Conservation (phyloP, 192 early-diverging fungal species). For the Backusella australiensis region DNA sequence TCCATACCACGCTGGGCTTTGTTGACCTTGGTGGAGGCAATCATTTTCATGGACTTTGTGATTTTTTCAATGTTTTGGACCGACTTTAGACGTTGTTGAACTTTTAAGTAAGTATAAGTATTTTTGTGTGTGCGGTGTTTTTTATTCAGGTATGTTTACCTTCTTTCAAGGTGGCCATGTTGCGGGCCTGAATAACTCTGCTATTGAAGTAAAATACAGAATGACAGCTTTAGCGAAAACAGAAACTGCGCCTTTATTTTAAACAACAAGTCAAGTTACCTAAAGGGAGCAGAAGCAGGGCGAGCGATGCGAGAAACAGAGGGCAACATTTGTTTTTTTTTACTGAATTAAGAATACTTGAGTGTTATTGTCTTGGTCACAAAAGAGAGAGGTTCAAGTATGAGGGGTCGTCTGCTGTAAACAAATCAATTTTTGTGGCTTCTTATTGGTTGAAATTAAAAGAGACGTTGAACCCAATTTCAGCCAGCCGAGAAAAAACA, state of each 20-base stretch:
- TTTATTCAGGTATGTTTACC: slow-evolving; percentile 43
- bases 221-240: neutral
- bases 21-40: slow-evolving; percentile 98
- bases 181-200: slow-evolving; percentile 69
- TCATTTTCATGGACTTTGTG: slow-evolving; percentile 99
- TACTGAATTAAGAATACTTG: neutral
- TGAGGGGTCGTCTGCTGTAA: too few species aligned
- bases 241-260: neutral
- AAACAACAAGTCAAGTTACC: neutral
- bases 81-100: slow-evolving; percentile 93
- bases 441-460: too few species aligned
- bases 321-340: slow-evolving; percentile 21
- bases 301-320: slow-evolving; percentile 37
- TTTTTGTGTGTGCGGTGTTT: neutral
- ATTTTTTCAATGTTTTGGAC: slow-evolving; percentile 99
- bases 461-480: too few species aligned
- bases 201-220: slow-evolving; percentile 35
- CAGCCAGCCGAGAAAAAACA: too few species aligned
- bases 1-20: slow-evolving; percentile 90
- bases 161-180: slow-evolving; percentile 95
- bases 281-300: slow-evolving; percentile 32
- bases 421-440: too few species aligned
- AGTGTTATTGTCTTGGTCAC: neutral
- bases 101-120: slow-evolving; percentile 37
- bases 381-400: neutral